Evolutionary conservation across 2,329 filamentous ascomycete genomes (phyloP), one percentile per base, ranked within the genome.

Genomic region (Colletotrichum sublineola): DNA sequence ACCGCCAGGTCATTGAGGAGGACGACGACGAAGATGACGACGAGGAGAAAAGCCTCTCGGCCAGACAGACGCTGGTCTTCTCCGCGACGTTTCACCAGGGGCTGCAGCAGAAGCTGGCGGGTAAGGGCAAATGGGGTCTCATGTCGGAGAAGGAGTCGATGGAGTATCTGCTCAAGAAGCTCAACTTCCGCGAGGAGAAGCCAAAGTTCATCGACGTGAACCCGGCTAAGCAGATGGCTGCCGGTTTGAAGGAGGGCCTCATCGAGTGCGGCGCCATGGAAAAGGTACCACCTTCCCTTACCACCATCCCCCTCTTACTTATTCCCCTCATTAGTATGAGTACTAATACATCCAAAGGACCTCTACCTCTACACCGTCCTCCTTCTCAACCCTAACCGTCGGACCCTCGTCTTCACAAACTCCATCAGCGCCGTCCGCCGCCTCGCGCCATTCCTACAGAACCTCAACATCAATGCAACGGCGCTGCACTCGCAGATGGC

Each of bases 41-140:
- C 3, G 84, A 87, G 5, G 85, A 87, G 12, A 82, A 84, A 0
- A 77, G 81, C 8, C 75, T 81, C 14, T 79, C 85, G 53, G 78
- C 88, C 20, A 86, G 96, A 52, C 96, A 99, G 79, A 98, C 95
- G 0, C 88, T 99, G 0, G 94, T 99, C 29, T 99, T 99, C 81
- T 98, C 96, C 0, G 96, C 96, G 0, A 99, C 96, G 0, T 97
- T 99, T 81, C 93, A 97, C 79, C 96, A 95, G 78, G 92, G 92
- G 0, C 84, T 99, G 40, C 96, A 98, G 80, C 94, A 96, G 77
- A 98, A 98, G 81, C 87, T 99, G 15, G 91, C 93, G 1, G 93
- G 94, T 36, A 97, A 95, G 80, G 87, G 88, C 29, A 91, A 89
- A 68, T 89, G 68, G 42, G 15, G 80, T 74, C 55, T 75, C 18